Percentiles rank a stretch among this genome's conserved stretches.
phyloP scores from a whole-genome alignment of 2,329 filamentous ascomycete species.

The Gaeumannomyces sp. region DNA sequence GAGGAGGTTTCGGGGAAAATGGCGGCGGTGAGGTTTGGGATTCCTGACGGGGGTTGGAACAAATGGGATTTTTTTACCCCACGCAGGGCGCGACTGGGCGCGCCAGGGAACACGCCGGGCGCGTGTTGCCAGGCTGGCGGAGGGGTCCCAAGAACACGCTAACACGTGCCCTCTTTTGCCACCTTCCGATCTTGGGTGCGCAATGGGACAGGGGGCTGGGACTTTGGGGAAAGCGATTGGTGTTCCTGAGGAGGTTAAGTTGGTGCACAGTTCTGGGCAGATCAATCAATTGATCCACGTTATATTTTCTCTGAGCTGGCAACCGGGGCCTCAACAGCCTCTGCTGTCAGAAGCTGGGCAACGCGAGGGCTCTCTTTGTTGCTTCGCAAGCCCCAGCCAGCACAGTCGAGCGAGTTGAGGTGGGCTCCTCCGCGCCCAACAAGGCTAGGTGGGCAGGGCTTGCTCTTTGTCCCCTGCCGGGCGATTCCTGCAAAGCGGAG shows the following conservation, averaged over 20 bases:
- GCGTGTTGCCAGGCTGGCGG: neutral
- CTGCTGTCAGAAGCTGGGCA: neutral
- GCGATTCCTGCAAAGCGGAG: neutral
- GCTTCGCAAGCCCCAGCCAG: neutral
- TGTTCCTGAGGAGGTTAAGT: too few species aligned
- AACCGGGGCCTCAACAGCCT: neutral
- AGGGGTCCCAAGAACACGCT: constrained; percentile 14
- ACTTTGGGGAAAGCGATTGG: too few species aligned
- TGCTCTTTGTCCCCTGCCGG: neutral
- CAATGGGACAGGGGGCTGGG: neutral
- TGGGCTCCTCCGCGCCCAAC: neutral
- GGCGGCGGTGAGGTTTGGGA: neutral
- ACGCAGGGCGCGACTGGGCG: neutral
- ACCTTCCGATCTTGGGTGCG: neutral
- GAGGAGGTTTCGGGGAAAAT: neutral
- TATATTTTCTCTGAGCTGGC: neutral
- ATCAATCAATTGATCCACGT: neutral
- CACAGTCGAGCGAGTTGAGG: neutral
- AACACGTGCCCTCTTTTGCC: constrained; percentile 15
- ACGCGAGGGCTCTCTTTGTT: neutral
- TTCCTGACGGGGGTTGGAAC: neutral
- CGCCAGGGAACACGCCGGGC: neutral
- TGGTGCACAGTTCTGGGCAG: too few species aligned
- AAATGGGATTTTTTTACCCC: neutral
- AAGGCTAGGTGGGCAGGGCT: too few species aligned